A percentile compares a stretch with the other conserved stretches of the same genome.
Conservation (phyloP, 257 asterid species). For the Nicotiana otophora region DNA sequence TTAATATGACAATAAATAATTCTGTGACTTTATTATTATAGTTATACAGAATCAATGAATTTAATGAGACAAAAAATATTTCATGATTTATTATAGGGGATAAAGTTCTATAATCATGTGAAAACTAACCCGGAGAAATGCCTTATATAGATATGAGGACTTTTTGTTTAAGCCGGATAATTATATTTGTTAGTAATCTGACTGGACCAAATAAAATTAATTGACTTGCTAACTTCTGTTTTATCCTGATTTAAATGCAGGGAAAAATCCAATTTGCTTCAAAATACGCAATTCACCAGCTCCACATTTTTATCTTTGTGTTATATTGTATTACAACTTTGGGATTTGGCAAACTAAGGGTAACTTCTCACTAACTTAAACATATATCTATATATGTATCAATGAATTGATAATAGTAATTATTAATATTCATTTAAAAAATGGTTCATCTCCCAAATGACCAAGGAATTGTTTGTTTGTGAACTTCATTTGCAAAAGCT, state of each 20-base stretch:
- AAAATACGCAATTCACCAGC: constrained; percentile 19
- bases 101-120: too few species aligned
- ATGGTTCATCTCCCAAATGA: too few species aligned
- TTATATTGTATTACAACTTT: constrained; percentile 19
- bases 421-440: too few species aligned
- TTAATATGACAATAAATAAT: neutral
- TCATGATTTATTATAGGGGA: too few species aligned
- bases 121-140: too few species aligned
- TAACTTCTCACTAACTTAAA: neutral
- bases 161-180: neutral
- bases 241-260: constrained; percentile 4
- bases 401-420: too few species aligned
- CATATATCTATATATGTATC: too few species aligned
- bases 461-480: too few species aligned
- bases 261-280: constrained; percentile 22
- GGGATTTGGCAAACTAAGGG: constrained; percentile 16
- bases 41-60: too few species aligned
- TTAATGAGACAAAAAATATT: too few species aligned
- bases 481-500: too few species aligned
- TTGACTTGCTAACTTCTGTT: neutral
- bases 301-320: constrained; percentile 23
- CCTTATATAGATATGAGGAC: too few species aligned
- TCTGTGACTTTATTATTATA: neutral
- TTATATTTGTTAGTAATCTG: neutral
- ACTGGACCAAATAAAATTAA: neutral